Conservation (phyloP, 225 moss, liverwort and hornwort species). For the Straminergon stramineum region DNA sequence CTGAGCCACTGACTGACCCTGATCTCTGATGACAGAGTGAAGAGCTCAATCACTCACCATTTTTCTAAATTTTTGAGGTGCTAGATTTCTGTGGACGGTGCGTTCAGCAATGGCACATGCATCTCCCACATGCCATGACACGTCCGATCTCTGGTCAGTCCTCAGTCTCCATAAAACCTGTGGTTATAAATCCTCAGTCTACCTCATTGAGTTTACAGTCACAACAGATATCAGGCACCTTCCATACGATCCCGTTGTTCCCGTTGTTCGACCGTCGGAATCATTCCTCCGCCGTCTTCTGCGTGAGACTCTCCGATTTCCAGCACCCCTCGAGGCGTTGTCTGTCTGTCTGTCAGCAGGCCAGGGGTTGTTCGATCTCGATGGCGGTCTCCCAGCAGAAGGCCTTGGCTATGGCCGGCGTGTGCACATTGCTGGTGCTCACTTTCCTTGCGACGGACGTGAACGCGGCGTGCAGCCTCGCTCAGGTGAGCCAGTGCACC, state of each 20-base stretch:
- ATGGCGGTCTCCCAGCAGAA: neutral
- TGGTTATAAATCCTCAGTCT: neutral
- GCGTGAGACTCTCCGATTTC: neutral
- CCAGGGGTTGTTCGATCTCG: neutral
- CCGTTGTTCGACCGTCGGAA: too few relatives aligned
- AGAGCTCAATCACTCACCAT: neutral
- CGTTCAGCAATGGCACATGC: neutral
- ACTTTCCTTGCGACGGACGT: neutral
- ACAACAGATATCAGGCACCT: neutral
- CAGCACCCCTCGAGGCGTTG: neutral
- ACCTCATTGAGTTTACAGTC: neutral
- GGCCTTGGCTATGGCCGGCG: neutral
- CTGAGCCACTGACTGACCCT: too few relatives aligned
- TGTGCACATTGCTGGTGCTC: neutral
- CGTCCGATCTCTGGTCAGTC: neutral
- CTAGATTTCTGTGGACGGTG: neutral
- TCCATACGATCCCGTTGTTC: neutral
- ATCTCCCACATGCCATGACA: neutral
- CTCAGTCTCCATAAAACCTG: neutral
- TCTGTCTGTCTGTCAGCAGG: neutral
- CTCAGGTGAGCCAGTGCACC: neutral
- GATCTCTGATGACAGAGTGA: neutral
- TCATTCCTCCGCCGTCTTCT: neutral
- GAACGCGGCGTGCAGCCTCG: neutral
- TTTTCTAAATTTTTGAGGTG: neutral